Evolutionary conservation across 1,284 basidiomycete genomes (phyloP), one percentile per base, ranked within the genome.

Genomic region (Xerocomus amazonicus): DNA sequence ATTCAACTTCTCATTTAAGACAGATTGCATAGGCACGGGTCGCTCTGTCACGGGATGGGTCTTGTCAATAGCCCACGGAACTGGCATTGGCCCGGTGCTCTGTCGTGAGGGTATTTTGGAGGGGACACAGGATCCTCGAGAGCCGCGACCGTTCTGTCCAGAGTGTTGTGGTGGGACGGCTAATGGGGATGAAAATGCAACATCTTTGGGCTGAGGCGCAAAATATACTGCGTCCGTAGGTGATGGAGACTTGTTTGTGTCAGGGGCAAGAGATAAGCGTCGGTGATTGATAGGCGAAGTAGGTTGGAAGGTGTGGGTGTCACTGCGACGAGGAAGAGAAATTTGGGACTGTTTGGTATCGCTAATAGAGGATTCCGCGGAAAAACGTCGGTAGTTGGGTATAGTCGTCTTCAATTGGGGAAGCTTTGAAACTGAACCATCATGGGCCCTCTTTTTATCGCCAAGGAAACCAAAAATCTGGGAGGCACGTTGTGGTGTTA

Each of bases 391-490:
- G 45, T 45, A 49, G n/a, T 56, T 45, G n/a, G 59, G 9, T 59
- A 59, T 41, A 39, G 53, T 54, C 14, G 55, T 48, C 45, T 63
- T 64, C 33, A 54, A 58, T 9, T 67, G 66, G n/a, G 68, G 66
- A 32, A 69, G 58, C 26, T 41, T 63, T 27, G 74, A 69, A 31
- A 67, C 61, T 26, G 68, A 56, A 36, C 72, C 68, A 41, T 69
- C 63, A 26, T 59, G 50, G 5, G 53, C 59, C 40, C 45, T 69
- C 50, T 63, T 68, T 53, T 72, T 73, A 43, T 77, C 74, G 4
- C 75, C 77, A 42, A 87, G 65, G 65, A 87, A 87, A 16, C 73
- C 77, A 48, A 87, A 87, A 32, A 87, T 73, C 55, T 86, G 79
- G 4, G 84, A 83, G 14, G 85, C 85, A 35, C 81, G 75, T 53